Evolutionary conservation across 305 asterid genomes (phyloP), one percentile per base, ranked within the genome.

Genomic region (Solanum aculeatissimum): DNA sequence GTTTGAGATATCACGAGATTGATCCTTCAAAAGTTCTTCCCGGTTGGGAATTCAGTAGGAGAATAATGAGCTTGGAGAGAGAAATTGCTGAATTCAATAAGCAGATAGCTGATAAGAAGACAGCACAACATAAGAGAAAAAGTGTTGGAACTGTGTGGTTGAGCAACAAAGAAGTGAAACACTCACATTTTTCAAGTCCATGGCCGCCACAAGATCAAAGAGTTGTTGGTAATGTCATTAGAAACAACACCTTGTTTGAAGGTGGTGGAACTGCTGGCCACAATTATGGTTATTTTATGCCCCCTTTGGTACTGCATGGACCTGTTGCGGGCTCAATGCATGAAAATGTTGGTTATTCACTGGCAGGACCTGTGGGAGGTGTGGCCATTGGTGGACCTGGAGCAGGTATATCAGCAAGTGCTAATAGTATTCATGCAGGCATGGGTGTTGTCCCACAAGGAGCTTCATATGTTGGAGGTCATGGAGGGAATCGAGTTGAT

Each of bases 1-100:
- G 96, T 88, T 85, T 93, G 90, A 90, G 86, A 87, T 81, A 88
- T 85, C 97, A 95, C 83, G 87, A 89, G 8, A 84, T 94, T 60
- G 95, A 95, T 85, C 86, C 91, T 18, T 69, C 91, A 40, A 87
- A 90, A 85, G 81, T 93, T 68, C 91, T 95, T 82, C 87, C 97
- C 0, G 96, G 93, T 32, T 94, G 97, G 95, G 93, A 95, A 89
- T 84, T 95, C 83, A 85, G 78, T 7, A 91, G 88, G 45, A 91
- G 84, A 80, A 91, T 94, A 25, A 25, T 63, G 74, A 82, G 79
- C 83, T 85, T 94, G 88, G 91, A 94, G 88, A 91, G 85, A 80
- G 95, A 91, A 4, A 88, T 91, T 53, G 54, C 89, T 29, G 89
- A 88, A 12, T 83, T 65, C 8, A 89, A 85, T 38, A 42, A 82